Percentiles rank a stretch among this genome's conserved stretches.
phyloP scores from a whole-genome alignment of 441 rosid species.

The Sinapis alba region DNA sequence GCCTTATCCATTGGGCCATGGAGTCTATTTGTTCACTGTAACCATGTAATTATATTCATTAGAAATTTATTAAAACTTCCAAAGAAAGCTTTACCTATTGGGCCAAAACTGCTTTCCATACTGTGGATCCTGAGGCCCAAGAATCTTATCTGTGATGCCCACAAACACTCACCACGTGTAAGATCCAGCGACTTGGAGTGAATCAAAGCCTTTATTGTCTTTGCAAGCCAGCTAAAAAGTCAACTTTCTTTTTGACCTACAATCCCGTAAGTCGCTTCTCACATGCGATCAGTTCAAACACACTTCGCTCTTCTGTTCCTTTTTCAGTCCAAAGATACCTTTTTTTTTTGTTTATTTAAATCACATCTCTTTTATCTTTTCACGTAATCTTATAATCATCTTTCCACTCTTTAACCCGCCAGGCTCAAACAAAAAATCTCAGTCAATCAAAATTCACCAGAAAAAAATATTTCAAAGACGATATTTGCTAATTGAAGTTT shows the following conservation, averaged over 20 bases:
- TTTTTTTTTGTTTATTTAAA: too few species aligned
- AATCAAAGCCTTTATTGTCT: neutral
- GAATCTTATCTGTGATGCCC: neutral
- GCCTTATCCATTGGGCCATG: constrained; percentile 99
- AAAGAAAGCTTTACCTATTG: neutral
- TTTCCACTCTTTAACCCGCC: constrained; percentile 11
- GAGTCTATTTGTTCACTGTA: constrained; percentile 41
- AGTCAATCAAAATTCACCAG: constrained; percentile 18
- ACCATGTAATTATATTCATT: too few species aligned
- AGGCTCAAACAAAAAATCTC: neutral
- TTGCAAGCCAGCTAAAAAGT: neutral
- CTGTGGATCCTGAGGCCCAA: too few species aligned
- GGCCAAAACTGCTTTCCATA: neutral
- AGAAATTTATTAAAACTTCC: too few species aligned
- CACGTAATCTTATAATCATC: too few species aligned
- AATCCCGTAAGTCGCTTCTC: constrained; percentile 32
- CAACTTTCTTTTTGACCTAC: neutral
- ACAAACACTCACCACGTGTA: neutral
- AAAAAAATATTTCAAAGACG: constrained; percentile 19
- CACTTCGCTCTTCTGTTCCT: constrained; percentile 28
- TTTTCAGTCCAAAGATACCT: constrained; percentile 14
- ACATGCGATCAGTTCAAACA: constrained; percentile 19
- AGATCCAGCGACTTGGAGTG: constrained; percentile 6
- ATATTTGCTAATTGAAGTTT: neutral
- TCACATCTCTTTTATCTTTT: too few species aligned